Evolutionary conservation across 768 basidiomycete species (phyloP).

Genomic region (Lepiota venenata): DNA sequence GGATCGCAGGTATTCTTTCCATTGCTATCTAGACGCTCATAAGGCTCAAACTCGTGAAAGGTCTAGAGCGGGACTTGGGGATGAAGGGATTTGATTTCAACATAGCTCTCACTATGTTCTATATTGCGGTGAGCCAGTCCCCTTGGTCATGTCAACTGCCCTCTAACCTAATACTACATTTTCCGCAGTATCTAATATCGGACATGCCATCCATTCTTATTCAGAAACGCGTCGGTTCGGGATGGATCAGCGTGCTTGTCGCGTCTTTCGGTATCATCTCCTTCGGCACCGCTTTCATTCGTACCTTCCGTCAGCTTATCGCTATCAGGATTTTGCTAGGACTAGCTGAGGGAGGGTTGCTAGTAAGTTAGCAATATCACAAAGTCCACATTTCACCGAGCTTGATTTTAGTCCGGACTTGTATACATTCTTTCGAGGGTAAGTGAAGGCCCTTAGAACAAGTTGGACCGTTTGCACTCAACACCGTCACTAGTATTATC

Average conservation of each 20-base stretch:
- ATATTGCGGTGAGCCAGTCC: conserved; percentile 27
- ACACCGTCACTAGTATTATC: conserved; percentile 26
- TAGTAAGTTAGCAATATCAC: conserved; percentile 24
- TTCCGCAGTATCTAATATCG: conserved; percentile 27
- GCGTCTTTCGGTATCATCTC: conserved; percentile 32
- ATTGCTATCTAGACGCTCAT: not conserved
- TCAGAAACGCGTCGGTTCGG: conserved; percentile 37
- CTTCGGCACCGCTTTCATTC: conserved; percentile 36
- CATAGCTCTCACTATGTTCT: conserved; percentile 36
- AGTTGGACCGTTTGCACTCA: not conserved
- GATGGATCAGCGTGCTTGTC: conserved; percentile 34
- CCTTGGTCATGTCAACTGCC: not conserved
- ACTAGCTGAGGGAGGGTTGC: conserved; percentile 37
- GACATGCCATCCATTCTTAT: conserved; percentile 39
- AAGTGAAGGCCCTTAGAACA: not conserved
- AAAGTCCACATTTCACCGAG: not conserved
- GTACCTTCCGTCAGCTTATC: conserved; percentile 28
- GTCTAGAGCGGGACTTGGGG: conserved; percentile 35
- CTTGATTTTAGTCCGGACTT: conserved; percentile 29
- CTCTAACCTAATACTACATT: not conserved
- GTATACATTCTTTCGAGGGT: conserved; percentile 36
- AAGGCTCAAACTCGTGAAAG: conserved; percentile 14
- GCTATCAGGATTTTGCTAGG: conserved; percentile 36
- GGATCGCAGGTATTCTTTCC: conserved; percentile 16
- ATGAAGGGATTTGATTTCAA: conserved; percentile 39